phyloP scores from a whole-genome alignment of 441 rosid genomes.

The Raphanus hybrid region DNA sequence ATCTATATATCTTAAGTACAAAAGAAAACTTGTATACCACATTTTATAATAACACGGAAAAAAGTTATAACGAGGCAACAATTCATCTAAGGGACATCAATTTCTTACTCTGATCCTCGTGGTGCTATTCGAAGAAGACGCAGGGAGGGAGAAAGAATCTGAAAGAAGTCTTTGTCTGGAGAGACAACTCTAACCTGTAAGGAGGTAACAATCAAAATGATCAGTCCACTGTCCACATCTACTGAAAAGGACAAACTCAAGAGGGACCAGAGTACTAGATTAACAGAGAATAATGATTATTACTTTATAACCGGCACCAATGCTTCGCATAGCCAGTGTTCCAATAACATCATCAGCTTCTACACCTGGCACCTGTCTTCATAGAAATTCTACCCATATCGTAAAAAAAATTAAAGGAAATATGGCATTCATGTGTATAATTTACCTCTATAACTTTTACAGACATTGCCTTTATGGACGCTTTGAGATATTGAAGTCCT shows the following conservation, averaged over 20 bases:
- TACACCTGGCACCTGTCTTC: conserved; percentile 90
- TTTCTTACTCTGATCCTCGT: conserved; percentile 76
- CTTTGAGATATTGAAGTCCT: conserved; percentile 95
- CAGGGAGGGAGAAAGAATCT: conserved; percentile 91
- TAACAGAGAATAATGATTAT: conserved; percentile 25
- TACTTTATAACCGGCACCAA: conserved; percentile 84
- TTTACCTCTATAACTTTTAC: conserved; percentile 94
- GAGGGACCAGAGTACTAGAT: conserved; percentile 1
- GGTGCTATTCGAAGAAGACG: conserved; percentile 94
- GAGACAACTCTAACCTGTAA: conserved; percentile 94
- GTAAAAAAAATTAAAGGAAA: conserved; percentile 17
- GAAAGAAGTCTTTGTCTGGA: conserved; percentile 99
- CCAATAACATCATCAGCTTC: conserved; percentile 99
- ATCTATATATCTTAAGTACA: no score
- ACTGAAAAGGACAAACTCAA: background rate
- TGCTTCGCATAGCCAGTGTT: conserved; percentile 84
- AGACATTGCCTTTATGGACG: conserved; percentile 94
- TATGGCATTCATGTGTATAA: conserved; percentile 19
- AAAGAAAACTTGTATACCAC: no score
- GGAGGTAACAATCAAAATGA: conserved; percentile 31
- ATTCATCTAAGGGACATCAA: background rate
- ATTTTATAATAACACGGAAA: no score
- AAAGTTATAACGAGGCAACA: background rate
- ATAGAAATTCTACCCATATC: conserved; percentile 35
- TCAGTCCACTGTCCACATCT: background rate